Evolutionary conservation across 1,284 basidiomycete genomes (phyloP).

Genomic region (Rugiboletus extremiorientalis): DNA sequence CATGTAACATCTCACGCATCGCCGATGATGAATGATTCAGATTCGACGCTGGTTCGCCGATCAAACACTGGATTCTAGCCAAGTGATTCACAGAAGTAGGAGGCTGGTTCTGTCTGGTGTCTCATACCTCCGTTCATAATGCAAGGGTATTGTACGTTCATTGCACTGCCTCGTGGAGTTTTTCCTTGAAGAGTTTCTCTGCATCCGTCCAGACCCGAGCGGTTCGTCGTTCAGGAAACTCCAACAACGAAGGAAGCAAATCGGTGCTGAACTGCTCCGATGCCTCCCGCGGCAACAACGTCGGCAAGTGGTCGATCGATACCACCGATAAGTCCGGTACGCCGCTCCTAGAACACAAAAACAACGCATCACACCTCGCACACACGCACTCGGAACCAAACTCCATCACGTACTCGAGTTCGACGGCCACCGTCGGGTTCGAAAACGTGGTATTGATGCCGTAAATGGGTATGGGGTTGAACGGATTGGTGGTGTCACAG

Average conservation of each 20-base stretch:
- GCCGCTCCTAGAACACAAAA: constrained; percentile 45
- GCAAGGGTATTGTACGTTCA: constrained; percentile 5
- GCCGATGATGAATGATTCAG: background rate
- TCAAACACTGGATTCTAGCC: background rate
- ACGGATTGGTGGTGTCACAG: constrained; percentile 99
- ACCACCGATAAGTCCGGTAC: constrained; percentile 79
- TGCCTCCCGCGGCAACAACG: constrained; percentile 92
- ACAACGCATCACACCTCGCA: background rate
- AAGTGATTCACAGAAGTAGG: background rate
- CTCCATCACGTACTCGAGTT: constrained; percentile 59
- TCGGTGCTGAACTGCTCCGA: constrained; percentile 96
- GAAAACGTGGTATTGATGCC: constrained; percentile 94
- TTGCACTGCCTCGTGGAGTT: constrained; percentile 65
- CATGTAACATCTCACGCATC: background rate
- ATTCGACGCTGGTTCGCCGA: background rate
- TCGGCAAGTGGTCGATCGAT: constrained; percentile 98
- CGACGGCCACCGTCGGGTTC: constrained; percentile 89
- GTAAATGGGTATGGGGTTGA: constrained; percentile 98
- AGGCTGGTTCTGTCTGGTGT: background rate
- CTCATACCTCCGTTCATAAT: background rate
- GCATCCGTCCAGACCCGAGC: constrained; percentile 91
- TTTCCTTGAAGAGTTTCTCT: constrained; percentile 82
- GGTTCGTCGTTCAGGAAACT: constrained; percentile 66
- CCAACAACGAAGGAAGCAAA: constrained; percentile 83
- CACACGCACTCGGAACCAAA: background rate